Evolutionary conservation across 2,329 filamentous ascomycete species (phyloP).

Genomic region (Geosmithia flava): DNA sequence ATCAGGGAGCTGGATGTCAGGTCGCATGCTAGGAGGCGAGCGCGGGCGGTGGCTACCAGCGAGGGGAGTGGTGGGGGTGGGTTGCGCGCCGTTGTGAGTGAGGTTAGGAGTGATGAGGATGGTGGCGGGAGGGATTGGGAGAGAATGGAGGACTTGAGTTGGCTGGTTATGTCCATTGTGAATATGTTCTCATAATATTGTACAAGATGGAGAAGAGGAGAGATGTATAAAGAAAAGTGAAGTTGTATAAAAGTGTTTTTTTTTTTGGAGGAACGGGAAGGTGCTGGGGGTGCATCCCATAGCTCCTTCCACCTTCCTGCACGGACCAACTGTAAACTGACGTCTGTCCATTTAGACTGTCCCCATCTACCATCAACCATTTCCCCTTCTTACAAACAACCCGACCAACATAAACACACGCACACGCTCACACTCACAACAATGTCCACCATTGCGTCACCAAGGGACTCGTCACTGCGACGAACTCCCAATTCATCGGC

Average conservation of each 20-base stretch:
- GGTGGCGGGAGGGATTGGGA: constrained; percentile 30
- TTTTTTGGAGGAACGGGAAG: not conserved
- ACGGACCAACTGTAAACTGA: too few relatives aligned
- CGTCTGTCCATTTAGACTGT: too few relatives aligned
- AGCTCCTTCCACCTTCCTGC: not conserved
- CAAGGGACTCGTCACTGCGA: constrained; percentile 47
- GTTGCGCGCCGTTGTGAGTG: constrained; percentile 43
- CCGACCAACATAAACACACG: not conserved
- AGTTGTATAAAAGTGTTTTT: not conserved
- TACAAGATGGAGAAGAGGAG: not conserved
- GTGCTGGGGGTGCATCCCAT: not conserved
- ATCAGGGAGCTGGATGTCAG: constrained; percentile 44
- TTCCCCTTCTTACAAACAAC: not conserved
- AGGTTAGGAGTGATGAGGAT: constrained; percentile 47
- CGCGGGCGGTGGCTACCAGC: constrained; percentile 66
- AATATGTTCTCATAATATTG: not conserved
- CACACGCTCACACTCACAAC: constrained; percentile 5
- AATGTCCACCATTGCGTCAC: constrained; percentile 56
- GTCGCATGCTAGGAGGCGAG: constrained; percentile 69
- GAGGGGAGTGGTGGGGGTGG: constrained; percentile 53
- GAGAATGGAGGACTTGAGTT: constrained; percentile 1
- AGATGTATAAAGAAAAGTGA: not conserved
- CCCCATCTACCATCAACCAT: too few relatives aligned
- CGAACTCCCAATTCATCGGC: constrained; percentile 61
- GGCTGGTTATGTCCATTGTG: not conserved